phyloP scores from a whole-genome alignment of 495 filamentous ascomycete species.

The Aspergillus ellipticus region DNA sequence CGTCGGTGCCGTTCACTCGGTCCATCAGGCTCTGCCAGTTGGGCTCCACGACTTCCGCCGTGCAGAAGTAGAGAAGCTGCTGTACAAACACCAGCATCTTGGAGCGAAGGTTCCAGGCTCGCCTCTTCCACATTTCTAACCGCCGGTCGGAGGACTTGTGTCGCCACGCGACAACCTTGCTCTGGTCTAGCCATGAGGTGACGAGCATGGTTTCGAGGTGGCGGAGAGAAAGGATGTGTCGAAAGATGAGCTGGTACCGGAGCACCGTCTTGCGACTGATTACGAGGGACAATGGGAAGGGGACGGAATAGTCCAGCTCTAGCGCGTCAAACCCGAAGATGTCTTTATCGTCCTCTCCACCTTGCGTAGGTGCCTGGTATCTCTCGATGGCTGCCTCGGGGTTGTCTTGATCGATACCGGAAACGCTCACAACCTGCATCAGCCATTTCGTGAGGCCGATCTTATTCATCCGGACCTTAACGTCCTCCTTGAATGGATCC shows the following conservation, averaged over 20 bases:
- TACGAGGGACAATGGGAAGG: slow-evolving; percentile 94
- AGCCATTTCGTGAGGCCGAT: slow-evolving; percentile 86
- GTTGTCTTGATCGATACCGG: slow-evolving; percentile 83
- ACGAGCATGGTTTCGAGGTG: slow-evolving; percentile 83
- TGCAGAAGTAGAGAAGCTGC: slow-evolving; percentile 94
- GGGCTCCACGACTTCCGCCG: slow-evolving; percentile 92
- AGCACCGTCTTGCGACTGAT: slow-evolving; percentile 94
- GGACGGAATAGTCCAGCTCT: slow-evolving; percentile 89
- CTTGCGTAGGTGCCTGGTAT: slow-evolving; percentile 48
- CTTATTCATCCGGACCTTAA: slow-evolving; percentile 96
- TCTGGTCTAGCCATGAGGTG: slow-evolving; percentile 85
- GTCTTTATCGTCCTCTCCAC: slow-evolving; percentile 72
- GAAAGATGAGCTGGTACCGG: slow-evolving; percentile 92
- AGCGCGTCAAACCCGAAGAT: slow-evolving; percentile 87
- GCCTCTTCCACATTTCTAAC: slow-evolving; percentile 88
- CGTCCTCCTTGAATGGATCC: slow-evolving; percentile 96
- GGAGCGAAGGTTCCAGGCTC: slow-evolving; percentile 85
- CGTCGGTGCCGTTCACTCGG: slow-evolving; percentile 62
- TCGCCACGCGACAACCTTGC: slow-evolving; percentile 76
- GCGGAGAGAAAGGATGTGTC: slow-evolving; percentile 82
- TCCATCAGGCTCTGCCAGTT: slow-evolving; percentile 95
- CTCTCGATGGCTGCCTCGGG: slow-evolving; percentile 53
- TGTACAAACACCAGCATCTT: slow-evolving; percentile 97
- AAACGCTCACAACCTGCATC: slow-evolving; percentile 93
- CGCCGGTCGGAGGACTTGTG: slow-evolving; percentile 68